Evolutionary conservation across 2,329 filamentous ascomycete species (phyloP).

Genomic region (Penicillium decumbens): DNA sequence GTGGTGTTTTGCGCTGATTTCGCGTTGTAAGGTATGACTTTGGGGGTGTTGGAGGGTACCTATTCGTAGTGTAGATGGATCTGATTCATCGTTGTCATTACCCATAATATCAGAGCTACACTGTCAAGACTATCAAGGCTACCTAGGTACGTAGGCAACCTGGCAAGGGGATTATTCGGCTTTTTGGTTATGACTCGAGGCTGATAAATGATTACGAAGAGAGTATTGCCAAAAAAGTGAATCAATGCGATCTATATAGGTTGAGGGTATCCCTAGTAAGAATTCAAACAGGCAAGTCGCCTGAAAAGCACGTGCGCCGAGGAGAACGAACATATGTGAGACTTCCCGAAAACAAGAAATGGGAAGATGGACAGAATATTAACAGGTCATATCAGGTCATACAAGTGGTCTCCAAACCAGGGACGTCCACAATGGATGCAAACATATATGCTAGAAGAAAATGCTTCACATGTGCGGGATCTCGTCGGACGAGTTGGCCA

Average conservation of each 20-base stretch:
- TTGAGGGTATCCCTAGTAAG: neutral
- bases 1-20: conserved; percentile 43
- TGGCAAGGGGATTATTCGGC: neutral
- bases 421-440: conserved; percentile 15
- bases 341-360: neutral
- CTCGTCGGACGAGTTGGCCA: conserved; percentile 64
- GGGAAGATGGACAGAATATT: conserved; percentile 7
- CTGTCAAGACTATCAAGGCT: neutral
- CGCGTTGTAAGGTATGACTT: neutral
- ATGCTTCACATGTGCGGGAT: conserved; percentile 8
- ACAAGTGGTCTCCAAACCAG: conserved; percentile 21
- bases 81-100: too few species aligned
- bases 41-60: neutral
- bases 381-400: conserved; percentile 23
- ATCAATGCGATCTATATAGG: neutral
- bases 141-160: too few species aligned
- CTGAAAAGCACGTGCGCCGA: neutral
- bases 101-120: too few species aligned
- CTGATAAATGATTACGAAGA: neutral
- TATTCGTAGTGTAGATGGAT: too few species aligned
- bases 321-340: neutral
- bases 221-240: neutral
- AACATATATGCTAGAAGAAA: conserved; percentile 8
- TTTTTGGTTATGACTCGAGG: neutral
- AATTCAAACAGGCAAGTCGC: neutral